Base-by-base conservation (phyloP, 495 filamentous ascomycete genomes). In the Choiromyces venosus region DNA sequence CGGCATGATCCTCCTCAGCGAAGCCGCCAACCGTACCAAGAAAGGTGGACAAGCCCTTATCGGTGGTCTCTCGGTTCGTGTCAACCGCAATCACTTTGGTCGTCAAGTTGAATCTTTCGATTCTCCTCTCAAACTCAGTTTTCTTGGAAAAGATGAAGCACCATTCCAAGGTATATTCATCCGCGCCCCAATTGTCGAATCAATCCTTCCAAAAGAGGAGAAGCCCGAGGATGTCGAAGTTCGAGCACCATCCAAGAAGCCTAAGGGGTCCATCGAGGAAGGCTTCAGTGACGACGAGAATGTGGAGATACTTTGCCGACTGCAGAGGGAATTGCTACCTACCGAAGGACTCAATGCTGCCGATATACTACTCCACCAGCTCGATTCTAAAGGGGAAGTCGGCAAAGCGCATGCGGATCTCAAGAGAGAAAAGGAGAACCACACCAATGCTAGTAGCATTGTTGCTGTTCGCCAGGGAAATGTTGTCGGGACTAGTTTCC, bases 71-170 rank as follows among this genome's bases (percentile, higher is more conserved):
- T 91, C 94, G 79, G 94, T 99, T 39, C 87, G 92, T 66, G 93
- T 99, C 67, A 91, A 94, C 79, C 85, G 95, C n/a, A 99, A 99
- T 79, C 91, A 97, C 82, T 99, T 97, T 81, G 95, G 95, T 33
- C 87, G 96, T 67, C 95, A 99, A 83, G 88, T 91, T 37, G 93
- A 99, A 83, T 96, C 92, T 78, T 99, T 99, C 82, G 89, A 94
- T 78, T 89, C 89, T 2, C 87, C 91, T 46, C 79, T 98, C 36
- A 84, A 90, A 39, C 83, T 99, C 64, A 88, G 89, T 0, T 97
- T 97, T 81, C 84, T 97, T 19, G 72, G 75, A 38, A 75, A 82
- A 42, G 81, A 82, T 0, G 84, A 84, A 4, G 71, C 76, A 2
- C 86, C 89, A 0, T 99, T 96, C 82, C 86, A 88, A 25, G 92